These are phyloP conservation scores for Apiotrichum veenhuisii DNA, from an alignment of 1,284 basidiomycete species.

Conservation along the genomic window DNA sequence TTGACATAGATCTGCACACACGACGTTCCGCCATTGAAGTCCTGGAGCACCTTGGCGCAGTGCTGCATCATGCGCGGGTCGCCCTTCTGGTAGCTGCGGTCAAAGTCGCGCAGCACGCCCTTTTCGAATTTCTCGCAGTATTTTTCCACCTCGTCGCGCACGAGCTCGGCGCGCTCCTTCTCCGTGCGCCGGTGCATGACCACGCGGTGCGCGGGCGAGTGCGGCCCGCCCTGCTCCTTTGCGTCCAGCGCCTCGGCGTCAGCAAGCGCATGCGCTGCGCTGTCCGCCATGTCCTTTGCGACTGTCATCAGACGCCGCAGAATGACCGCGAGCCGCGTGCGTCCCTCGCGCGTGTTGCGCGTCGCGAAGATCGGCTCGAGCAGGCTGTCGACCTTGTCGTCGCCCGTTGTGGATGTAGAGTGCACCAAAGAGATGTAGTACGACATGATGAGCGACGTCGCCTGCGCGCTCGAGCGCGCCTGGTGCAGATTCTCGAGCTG, in stretches of 20 bases:
- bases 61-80: slow-evolving; percentile 99
- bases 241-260: slow-evolving; percentile 56
- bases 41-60: slow-evolving; percentile 91
- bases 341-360: slow-evolving; percentile 68
- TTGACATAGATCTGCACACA: slow-evolving; percentile 99
- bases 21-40: slow-evolving; percentile 95
- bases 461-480: slow-evolving; percentile 86
- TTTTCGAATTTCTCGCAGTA: slow-evolving; percentile 99
- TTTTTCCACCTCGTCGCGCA: slow-evolving; percentile 68
- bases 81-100: slow-evolving; percentile 88
- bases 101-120: slow-evolving; percentile 94
- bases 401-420: slow-evolving; percentile 62
- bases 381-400: slow-evolving; percentile 46
- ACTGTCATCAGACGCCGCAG: slow-evolving; percentile 82
- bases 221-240: slow-evolving; percentile 16
- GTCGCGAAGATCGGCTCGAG: slow-evolving; percentile 51
- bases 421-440: slow-evolving; percentile 91
- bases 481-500: slow-evolving; percentile 94
- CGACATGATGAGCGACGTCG: slow-evolving; percentile 89
- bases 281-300: slow-evolving; percentile 66
- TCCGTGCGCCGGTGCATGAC: slow-evolving; percentile 29
- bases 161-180: slow-evolving; percentile 47
- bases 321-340: slow-evolving; percentile 83
- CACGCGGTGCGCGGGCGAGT: slow-evolving; percentile 4
- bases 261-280: slow-evolving; percentile 51